phyloP scores from a whole-genome alignment of 306 rosid genomes.

The Inga laurina region DNA sequence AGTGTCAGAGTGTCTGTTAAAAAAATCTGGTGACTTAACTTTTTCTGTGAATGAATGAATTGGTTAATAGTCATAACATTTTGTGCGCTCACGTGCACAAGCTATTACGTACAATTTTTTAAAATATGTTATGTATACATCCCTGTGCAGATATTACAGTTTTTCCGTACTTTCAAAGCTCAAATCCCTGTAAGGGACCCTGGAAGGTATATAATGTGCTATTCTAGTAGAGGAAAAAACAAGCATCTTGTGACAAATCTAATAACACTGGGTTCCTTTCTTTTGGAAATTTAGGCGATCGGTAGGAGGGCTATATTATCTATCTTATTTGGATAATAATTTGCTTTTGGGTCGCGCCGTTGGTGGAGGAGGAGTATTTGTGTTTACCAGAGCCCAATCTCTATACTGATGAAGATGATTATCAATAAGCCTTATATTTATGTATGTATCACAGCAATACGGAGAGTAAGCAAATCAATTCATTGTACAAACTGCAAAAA shows the following conservation, averaged over 20 bases:
- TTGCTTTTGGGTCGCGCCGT: constrained; percentile 97
- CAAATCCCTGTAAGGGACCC: constrained; percentile 72
- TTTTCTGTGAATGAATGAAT: constrained; percentile 15
- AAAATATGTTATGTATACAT: background rate
- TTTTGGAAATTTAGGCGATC: constrained; percentile 49
- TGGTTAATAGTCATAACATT: background rate
- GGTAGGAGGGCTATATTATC: constrained; percentile 90
- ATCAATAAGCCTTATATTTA: background rate
- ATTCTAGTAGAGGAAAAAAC: background rate
- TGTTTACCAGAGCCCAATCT: constrained; percentile 81
- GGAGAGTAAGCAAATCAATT: constrained; percentile 1
- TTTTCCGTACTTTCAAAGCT: constrained; percentile 70
- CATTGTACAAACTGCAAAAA: background rate
- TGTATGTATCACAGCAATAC: constrained; percentile 2
- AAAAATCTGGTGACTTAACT: background rate
- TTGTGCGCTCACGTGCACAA: background rate
- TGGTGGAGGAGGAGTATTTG: constrained; percentile 92
- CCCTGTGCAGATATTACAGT: constrained; percentile 73
- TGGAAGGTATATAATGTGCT: constrained; percentile 56
- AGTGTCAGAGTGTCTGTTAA: constrained; percentile 16
- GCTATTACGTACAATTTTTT: background rate
- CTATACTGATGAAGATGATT: constrained; percentile 43
- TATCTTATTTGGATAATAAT: constrained; percentile 78
- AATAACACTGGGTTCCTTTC: background rate
- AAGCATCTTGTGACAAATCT: background rate